These are phyloP conservation scores for Phytophthora aleatoria DNA, from an alignment of 352 stramenopile species.

Conservation along the genomic window DNA sequence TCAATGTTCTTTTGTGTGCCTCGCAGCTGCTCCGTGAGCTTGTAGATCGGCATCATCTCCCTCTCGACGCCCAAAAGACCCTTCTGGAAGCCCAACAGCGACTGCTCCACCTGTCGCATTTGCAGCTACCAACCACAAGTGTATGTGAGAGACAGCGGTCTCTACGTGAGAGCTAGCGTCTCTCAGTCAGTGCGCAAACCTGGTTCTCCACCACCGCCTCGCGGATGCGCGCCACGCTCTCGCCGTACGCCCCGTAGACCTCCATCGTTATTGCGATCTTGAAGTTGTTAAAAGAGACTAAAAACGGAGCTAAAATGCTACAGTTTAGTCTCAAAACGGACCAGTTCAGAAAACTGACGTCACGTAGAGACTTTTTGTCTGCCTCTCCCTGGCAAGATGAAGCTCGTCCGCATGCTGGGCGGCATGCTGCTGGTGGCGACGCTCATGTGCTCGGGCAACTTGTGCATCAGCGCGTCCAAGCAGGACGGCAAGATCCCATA, in stretches of 20 bases:
- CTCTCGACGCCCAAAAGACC: constrained; percentile 73
- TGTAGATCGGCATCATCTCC: constrained; percentile 87
- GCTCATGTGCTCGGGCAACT: constrained; percentile 81
- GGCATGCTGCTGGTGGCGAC: constrained; percentile 69
- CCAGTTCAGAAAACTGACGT: constrained; percentile 14
- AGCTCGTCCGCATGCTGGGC: constrained; percentile 53
- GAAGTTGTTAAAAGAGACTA: constrained; percentile 16
- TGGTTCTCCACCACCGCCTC: constrained; percentile 69
- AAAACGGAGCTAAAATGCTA: constrained; percentile 3
- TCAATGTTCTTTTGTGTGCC: constrained; percentile 88
- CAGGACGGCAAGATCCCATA: constrained; percentile 75
- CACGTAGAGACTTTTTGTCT: constrained; percentile 17
- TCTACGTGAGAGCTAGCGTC: no score
- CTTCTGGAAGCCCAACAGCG: constrained; percentile 63
- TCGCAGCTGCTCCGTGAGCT: constrained; percentile 79
- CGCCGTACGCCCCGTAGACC: constrained; percentile 51
- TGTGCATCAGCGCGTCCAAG: constrained; percentile 89
- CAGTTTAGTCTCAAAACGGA: constrained; percentile 4
- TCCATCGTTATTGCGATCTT: constrained; percentile 53
- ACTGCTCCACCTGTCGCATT: constrained; percentile 63
- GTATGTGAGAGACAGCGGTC: background rate
- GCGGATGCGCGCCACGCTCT: constrained; percentile 63
- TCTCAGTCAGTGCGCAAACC: constrained; percentile 20
- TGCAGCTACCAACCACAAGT: constrained; percentile 39
- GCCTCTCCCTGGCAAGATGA: constrained; percentile 17